phyloP scores from a whole-genome alignment of 805 yeast genomes.

The Kregervanrija delftensis region DNA sequence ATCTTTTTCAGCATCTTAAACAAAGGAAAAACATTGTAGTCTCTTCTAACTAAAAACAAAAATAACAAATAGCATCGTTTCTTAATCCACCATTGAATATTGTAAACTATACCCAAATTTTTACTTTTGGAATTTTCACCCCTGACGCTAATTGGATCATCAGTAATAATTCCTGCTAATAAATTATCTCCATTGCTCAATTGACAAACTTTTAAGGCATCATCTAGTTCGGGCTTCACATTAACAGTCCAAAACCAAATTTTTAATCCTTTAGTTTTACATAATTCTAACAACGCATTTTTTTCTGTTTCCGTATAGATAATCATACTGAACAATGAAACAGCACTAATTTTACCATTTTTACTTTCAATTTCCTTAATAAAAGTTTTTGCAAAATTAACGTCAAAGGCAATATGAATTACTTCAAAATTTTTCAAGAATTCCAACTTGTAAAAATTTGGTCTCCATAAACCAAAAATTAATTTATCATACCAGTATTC shows the following conservation, averaged over 20 bases:
- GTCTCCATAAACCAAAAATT: slow-evolving; percentile 32
- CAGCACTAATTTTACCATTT: slow-evolving; percentile 15
- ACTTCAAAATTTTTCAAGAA: slow-evolving; percentile 21
- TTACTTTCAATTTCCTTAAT: slow-evolving; percentile 13
- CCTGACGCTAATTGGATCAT: slow-evolving; percentile 13
- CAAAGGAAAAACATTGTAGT: slow-evolving; percentile 14
- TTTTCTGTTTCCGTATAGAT: slow-evolving; percentile 16
- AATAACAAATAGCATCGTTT: slow-evolving; percentile 11
- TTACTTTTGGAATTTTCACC: background rate
- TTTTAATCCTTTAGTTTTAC: slow-evolving; percentile 14
- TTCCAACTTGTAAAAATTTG: slow-evolving; percentile 22
- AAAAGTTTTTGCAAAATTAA: slow-evolving; percentile 16
- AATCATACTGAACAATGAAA: slow-evolving; percentile 19
- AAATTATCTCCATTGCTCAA: slow-evolving; percentile 4
- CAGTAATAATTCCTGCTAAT: slow-evolving; percentile 18
- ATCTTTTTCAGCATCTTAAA: slow-evolving; percentile 12
- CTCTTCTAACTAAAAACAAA: slow-evolving; percentile 15
- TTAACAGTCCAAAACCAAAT: slow-evolving; percentile 34
- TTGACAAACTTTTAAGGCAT: slow-evolving; percentile 10
- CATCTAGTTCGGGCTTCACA: slow-evolving; percentile 15
- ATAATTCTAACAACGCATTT: slow-evolving; percentile 12
- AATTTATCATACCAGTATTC: slow-evolving; percentile 28
- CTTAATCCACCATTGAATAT: slow-evolving; percentile 11
- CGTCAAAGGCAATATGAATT: slow-evolving; percentile 25
- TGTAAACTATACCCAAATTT: slow-evolving; percentile 5